Conservation (phyloP, 352 stramenopile genomes). For the Phytophthora macrochlamydospora region DNA sequence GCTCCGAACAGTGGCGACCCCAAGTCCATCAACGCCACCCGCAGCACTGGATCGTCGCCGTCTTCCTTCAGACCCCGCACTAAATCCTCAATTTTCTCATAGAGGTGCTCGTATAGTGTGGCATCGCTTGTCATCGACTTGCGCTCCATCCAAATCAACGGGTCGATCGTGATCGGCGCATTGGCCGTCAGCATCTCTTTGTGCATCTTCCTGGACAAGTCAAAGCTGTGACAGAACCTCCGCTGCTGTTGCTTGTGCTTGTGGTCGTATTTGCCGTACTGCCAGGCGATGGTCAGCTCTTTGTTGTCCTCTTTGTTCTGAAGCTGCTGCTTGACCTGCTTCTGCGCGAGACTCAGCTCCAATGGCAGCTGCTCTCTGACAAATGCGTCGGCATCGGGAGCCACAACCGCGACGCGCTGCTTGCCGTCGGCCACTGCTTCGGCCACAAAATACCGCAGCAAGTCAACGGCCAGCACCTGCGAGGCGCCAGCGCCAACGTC, state of each 20-base stretch:
- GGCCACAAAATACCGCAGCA: conserved; percentile 71
- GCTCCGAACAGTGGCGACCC: conserved; percentile 49
- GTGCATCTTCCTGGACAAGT: conserved; percentile 68
- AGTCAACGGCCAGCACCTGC: conserved; percentile 43
- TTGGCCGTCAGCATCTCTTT: conserved; percentile 51
- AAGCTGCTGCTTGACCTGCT: conserved; percentile 67
- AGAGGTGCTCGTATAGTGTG: conserved; percentile 33
- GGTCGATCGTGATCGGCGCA: conserved; percentile 38
- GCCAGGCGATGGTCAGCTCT: conserved; percentile 72
- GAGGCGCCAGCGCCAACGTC: conserved; percentile 22
- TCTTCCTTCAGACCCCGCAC: conserved; percentile 13
- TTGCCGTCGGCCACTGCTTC: conserved; percentile 51
- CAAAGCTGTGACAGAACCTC: conserved; percentile 79
- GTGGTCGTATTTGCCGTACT: conserved; percentile 71
- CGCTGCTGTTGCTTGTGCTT: conserved; percentile 12
- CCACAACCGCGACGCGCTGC: conserved; percentile 44
- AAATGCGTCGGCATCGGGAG: conserved; percentile 46
- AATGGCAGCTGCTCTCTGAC: conserved; percentile 49
- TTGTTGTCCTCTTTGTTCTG: conserved; percentile 4
- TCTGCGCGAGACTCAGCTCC: conserved; percentile 71
- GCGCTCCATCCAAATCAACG: conserved; percentile 6
- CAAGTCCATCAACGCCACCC: conserved; percentile 48
- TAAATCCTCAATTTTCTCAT: conserved; percentile 27
- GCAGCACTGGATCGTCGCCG: conserved; percentile 35
- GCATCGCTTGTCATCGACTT: conserved; percentile 3